A percentile compares a stretch with the other conserved stretches of the same genome.
phyloP scores from a whole-genome alignment of 2,329 filamentous ascomycete genomes.

The Aspergillus ochraceoroseus region DNA sequence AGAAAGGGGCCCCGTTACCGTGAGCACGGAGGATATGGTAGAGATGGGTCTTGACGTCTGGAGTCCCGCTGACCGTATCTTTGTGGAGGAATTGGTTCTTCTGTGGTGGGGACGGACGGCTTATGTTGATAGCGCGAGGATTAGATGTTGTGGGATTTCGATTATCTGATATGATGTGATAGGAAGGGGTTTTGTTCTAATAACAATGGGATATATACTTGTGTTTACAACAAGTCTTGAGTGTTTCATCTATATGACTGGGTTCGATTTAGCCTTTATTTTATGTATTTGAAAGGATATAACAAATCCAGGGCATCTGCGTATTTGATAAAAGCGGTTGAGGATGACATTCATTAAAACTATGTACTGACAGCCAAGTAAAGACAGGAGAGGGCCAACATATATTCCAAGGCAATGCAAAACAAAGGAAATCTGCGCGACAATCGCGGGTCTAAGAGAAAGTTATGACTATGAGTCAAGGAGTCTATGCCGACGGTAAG shows the following conservation, averaged over 20 bases:
- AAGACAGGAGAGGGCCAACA: background rate
- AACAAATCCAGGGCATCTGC: no score
- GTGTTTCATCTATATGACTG: background rate
- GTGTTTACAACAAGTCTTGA: background rate
- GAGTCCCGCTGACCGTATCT: conserved; percentile 45
- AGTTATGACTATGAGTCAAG: conserved; percentile 1
- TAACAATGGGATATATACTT: background rate
- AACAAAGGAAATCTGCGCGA: conserved; percentile 14
- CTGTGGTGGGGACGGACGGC: conserved; percentile 46
- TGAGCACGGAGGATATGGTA: conserved; percentile 44
- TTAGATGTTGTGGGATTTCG: conserved; percentile 48
- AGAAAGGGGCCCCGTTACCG: conserved; percentile 30
- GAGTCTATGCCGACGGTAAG: conserved; percentile 3
- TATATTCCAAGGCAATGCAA: conserved; percentile 4
- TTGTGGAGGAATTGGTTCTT: conserved; percentile 44
- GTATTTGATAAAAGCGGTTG: no score
- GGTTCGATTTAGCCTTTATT: no score
- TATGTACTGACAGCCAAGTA: no score
- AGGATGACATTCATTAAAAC: background rate
- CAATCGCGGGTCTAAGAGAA: conserved; percentile 1
- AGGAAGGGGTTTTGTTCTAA: background rate
- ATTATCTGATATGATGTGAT: conserved; percentile 31
- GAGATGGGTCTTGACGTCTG: conserved; percentile 49
- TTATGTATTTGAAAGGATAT: no score
- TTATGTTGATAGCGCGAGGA: conserved; percentile 40